Percentiles rank a stretch among this genome's conserved stretches.
These are phyloP conservation scores for Dalbergia oliveri DNA, from an alignment of 306 rosid genomes.

Conservation along the genomic window DNA sequence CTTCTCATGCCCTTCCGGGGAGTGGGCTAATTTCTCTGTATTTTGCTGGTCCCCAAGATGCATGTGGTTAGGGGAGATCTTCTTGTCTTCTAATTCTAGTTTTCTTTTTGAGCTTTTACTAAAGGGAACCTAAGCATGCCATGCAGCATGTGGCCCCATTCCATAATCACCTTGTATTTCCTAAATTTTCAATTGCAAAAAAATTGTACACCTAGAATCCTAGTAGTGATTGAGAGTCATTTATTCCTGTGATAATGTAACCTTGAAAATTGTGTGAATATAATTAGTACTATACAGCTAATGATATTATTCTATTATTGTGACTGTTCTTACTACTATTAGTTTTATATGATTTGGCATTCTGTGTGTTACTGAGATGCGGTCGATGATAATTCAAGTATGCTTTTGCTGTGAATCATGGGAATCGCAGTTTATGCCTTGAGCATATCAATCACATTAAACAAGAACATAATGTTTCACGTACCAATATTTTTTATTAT, in stretches of 20 bases:
- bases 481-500: slow-evolving; percentile 39
- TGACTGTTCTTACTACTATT: slow-evolving; percentile 8
- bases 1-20: slow-evolving; percentile 69
- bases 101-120: slow-evolving; percentile 58
- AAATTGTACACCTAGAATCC: slow-evolving; percentile 41
- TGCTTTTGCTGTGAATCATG: slow-evolving; percentile 42
- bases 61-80: slow-evolving; percentile 78
- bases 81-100: slow-evolving; percentile 55
- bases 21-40: slow-evolving; percentile 47
- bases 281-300: slow-evolving; percentile 10
- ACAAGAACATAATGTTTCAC: slow-evolving; percentile 57
- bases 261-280: slow-evolving; percentile 46
- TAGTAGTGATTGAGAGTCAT: slow-evolving; percentile 37
- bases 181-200: slow-evolving; percentile 41
- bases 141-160: slow-evolving; percentile 75
- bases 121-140: slow-evolving; percentile 83
- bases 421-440: slow-evolving; percentile 54
- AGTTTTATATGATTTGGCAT: slow-evolving; percentile 40
- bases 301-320: background rate
- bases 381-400: slow-evolving; percentile 40
- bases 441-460: slow-evolving; percentile 64
- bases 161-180: slow-evolving; percentile 54
- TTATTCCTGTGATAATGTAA: slow-evolving; percentile 39
- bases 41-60: slow-evolving; percentile 75
- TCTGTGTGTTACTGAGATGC: slow-evolving; percentile 10